phyloP scores from a whole-genome alignment of 2,329 filamentous ascomycete species.

The Alternaria gansuensis region DNA sequence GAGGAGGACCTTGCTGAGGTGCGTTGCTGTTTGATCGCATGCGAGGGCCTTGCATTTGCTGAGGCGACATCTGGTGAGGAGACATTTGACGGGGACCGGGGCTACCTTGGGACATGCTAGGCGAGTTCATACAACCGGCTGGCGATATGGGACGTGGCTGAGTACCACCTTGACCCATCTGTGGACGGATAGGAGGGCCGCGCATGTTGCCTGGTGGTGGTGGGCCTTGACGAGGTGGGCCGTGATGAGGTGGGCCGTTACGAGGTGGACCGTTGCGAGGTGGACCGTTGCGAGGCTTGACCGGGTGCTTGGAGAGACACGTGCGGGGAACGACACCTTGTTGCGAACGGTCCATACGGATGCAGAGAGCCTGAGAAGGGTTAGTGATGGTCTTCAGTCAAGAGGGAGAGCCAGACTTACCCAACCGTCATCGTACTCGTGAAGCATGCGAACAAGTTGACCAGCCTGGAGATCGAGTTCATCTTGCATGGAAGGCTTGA shows the following conservation, averaged over 20 bases:
- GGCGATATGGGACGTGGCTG: conserved; percentile 57
- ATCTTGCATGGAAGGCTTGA: conserved; percentile 90
- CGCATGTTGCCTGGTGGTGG: conserved; percentile 51
- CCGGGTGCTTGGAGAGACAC: conserved; percentile 88
- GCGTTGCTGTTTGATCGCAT: conserved; percentile 52
- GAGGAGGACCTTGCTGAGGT: conserved; percentile 39
- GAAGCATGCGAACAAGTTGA: conserved; percentile 85
- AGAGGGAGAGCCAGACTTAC: conserved; percentile 63
- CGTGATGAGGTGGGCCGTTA: neutral
- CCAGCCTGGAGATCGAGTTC: conserved; percentile 84
- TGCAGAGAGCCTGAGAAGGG: conserved; percentile 77
- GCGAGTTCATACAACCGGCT: conserved; percentile 58
- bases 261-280: conserved; percentile 38
- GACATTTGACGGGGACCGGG: conserved; percentile 48
- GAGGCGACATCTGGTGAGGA: conserved; percentile 36
- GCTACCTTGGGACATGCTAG: conserved; percentile 53
- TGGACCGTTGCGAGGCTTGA: conserved; percentile 77
- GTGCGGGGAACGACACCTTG: conserved; percentile 95
- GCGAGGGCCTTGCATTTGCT: conserved; percentile 39
- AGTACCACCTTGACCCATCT: conserved; percentile 47
- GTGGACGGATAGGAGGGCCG: conserved; percentile 41
- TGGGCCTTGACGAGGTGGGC: conserved; percentile 58
- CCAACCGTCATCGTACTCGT: conserved; percentile 99
- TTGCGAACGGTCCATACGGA: conserved; percentile 85
- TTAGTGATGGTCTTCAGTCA: neutral